A percentile compares a stretch with the other conserved stretches of the same genome.
Conservation (phyloP, 2,329 filamentous ascomycete genomes). For the Mariannaea sp. region DNA sequence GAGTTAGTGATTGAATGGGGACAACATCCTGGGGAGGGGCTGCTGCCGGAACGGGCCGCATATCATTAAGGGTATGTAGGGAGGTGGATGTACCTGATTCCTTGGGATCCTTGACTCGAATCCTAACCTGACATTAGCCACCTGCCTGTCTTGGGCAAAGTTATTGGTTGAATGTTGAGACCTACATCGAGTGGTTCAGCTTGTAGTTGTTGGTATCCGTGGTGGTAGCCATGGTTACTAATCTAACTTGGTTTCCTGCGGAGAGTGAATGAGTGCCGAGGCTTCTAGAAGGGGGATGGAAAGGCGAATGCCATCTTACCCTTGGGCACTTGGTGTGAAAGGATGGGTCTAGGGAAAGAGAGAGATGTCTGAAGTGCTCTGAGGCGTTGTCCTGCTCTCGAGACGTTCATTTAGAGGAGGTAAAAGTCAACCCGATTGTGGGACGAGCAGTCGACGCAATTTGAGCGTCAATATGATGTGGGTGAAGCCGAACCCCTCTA, state of each 20-base stretch:
- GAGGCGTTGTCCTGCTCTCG: constrained; percentile 35
- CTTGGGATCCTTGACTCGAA: constrained; percentile 93
- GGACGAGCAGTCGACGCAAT: constrained; percentile 2
- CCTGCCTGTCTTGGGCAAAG: constrained; percentile 14
- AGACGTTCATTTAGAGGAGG: constrained; percentile 32
- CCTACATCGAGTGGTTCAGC: constrained; percentile 85
- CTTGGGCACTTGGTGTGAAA: constrained; percentile 4
- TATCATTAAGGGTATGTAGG: constrained; percentile 31
- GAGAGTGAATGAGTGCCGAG: neutral
- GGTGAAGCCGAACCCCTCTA: constrained; percentile 15
- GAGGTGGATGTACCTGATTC: constrained; percentile 61
- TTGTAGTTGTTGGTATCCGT: constrained; percentile 82
- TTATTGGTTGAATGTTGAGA: neutral
- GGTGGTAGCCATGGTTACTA: constrained; percentile 65
- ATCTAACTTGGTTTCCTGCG: constrained; percentile 30
- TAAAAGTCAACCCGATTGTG: constrained; percentile 14
- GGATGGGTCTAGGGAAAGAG: constrained; percentile 9
- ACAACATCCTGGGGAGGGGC: neutral
- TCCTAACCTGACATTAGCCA: constrained; percentile 55
- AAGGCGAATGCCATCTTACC: neutral
- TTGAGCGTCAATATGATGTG: neutral
- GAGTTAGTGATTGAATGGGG: neutral
- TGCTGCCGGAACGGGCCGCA: neutral
- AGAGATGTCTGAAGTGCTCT: constrained; percentile 30
- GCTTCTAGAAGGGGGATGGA: too few species aligned